A percentile compares a stretch with the other conserved stretches of the same genome.
Conservation (phyloP, 495 filamentous ascomycete genomes). For the Penicillium waksmanii region DNA sequence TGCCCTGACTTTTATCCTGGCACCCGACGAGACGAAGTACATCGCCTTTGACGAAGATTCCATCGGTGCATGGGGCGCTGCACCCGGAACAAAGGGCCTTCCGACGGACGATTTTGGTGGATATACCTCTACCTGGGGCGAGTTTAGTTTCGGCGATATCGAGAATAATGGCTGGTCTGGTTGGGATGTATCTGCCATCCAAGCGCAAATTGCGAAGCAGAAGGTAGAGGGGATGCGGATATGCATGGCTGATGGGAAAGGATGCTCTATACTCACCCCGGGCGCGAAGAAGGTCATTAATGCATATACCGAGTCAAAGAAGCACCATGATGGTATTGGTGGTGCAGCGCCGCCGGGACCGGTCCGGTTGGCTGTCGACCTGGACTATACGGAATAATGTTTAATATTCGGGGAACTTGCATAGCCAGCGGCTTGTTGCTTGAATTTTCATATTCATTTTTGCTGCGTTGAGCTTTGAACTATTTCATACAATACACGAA, state of each 20-base stretch:
- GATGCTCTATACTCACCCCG: slow-evolving; percentile 40
- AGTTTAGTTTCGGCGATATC: slow-evolving; percentile 44
- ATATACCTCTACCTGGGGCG: slow-evolving; percentile 50
- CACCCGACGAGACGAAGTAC: slow-evolving; percentile 44
- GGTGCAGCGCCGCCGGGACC: slow-evolving; percentile 34
- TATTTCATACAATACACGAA: slow-evolving; percentile 10
- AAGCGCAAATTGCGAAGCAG: slow-evolving; percentile 39
- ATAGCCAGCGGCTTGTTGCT: neutral
- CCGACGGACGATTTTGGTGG: slow-evolving; percentile 41
- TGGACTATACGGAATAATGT: slow-evolving; percentile 38
- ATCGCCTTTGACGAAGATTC: slow-evolving; percentile 55
- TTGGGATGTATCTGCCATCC: slow-evolving; percentile 52
- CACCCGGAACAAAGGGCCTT: slow-evolving; percentile 33
- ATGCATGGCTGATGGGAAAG: slow-evolving; percentile 33
- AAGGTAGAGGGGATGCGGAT: slow-evolving; percentile 44
- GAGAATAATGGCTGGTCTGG: slow-evolving; percentile 45
- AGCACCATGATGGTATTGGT: slow-evolving; percentile 40
- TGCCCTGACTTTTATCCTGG: slow-evolving; percentile 47
- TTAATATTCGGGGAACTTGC: neutral
- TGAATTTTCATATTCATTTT: neutral
- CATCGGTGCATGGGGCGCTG: slow-evolving; percentile 44
- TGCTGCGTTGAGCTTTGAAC: neutral
- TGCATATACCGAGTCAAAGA: slow-evolving; percentile 38
- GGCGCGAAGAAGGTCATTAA: slow-evolving; percentile 33
- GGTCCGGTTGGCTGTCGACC: slow-evolving; percentile 31